phyloP scores from a whole-genome alignment of 1,139 yeast genomes.

The Groenewaldozyma sp. region DNA sequence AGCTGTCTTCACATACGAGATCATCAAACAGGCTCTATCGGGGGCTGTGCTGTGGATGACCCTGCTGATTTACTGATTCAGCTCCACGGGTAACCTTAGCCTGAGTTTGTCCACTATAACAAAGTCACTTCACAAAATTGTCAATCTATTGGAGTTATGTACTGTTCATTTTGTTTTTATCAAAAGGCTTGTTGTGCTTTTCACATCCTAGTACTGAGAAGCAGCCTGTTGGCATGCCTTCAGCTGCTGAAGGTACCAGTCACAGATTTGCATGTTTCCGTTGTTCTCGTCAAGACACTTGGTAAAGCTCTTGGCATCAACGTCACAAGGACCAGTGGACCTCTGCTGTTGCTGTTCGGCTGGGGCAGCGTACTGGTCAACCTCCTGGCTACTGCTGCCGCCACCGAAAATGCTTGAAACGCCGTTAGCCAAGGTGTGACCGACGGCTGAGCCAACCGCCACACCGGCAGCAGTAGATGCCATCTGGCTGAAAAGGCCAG shows the following conservation, averaged over 20 bases:
- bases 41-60: too few relatives aligned
- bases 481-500: conserved; percentile 95
- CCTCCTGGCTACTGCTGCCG: conserved; percentile 45
- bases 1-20: too few relatives aligned
- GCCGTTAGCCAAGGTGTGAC: conserved; percentile 96
- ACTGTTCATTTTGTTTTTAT: too few relatives aligned
- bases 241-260: conserved; percentile 90
- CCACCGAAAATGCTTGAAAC: conserved; percentile 84
- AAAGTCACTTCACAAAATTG: too few relatives aligned
- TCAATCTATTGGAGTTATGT: too few relatives aligned
- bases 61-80: too few relatives aligned
- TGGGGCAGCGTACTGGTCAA: conserved; percentile 14
- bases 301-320: conserved; percentile 89
- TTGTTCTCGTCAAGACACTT: conserved; percentile 87
- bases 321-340: conserved; percentile 64
- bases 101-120: too few relatives aligned
- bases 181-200: too few relatives aligned
- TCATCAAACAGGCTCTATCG: too few relatives aligned
- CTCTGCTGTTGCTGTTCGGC: conserved; percentile 38
- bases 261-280: conserved; percentile 96
- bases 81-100: too few relatives aligned
- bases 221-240: conserved; percentile 97
- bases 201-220: conserved; percentile 68
- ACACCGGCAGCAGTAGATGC: conserved; percentile 99
- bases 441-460: conserved; percentile 95